Evolutionary conservation across 2,329 filamentous ascomycete species (phyloP).

Genomic region (Trichoderma sp.): DNA sequence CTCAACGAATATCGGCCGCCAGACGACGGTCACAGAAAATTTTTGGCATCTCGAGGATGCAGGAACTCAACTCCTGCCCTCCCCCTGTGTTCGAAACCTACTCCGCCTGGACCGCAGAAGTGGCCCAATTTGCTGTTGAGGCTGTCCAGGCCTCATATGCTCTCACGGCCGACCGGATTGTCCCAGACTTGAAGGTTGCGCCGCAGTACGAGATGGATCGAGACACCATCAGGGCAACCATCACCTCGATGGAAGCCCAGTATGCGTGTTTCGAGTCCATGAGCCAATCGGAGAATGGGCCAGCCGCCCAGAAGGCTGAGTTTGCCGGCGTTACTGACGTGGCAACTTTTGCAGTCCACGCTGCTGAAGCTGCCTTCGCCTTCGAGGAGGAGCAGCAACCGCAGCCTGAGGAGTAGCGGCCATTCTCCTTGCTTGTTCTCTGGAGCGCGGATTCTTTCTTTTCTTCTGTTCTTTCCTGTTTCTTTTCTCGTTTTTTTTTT

Average conservation of each 20-base stretch:
- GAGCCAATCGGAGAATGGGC: slow-evolving; percentile 29
- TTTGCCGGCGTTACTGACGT: slow-evolving; percentile 37
- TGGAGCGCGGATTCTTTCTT: neutral
- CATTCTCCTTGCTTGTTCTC: neutral
- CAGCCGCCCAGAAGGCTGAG: slow-evolving; percentile 32
- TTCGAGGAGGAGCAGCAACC: neutral
- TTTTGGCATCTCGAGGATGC: slow-evolving; percentile 14
- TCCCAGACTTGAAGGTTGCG: neutral
- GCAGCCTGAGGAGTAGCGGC: neutral
- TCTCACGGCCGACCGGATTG: slow-evolving; percentile 31
- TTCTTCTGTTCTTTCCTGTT: too few species aligned
- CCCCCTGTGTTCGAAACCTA: neutral
- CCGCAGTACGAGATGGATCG: neutral
- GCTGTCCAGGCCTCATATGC: slow-evolving; percentile 33
- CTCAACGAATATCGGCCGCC: neutral
- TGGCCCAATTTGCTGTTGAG: slow-evolving; percentile 33
- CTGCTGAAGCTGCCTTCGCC: slow-evolving; percentile 34
- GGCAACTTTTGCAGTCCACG: slow-evolving; percentile 35
- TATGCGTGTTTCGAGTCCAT: slow-evolving; percentile 31
- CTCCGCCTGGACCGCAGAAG: slow-evolving; percentile 36
- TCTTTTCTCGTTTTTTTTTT: neutral
- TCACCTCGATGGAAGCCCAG: slow-evolving; percentile 27
- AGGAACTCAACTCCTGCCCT: neutral
- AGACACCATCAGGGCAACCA: slow-evolving; percentile 7
- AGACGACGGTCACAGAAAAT: neutral